Evolutionary conservation across 345 rosid genomes (phyloP), one percentile per base, ranked within the genome.

Genomic region (Angophora floribunda): DNA sequence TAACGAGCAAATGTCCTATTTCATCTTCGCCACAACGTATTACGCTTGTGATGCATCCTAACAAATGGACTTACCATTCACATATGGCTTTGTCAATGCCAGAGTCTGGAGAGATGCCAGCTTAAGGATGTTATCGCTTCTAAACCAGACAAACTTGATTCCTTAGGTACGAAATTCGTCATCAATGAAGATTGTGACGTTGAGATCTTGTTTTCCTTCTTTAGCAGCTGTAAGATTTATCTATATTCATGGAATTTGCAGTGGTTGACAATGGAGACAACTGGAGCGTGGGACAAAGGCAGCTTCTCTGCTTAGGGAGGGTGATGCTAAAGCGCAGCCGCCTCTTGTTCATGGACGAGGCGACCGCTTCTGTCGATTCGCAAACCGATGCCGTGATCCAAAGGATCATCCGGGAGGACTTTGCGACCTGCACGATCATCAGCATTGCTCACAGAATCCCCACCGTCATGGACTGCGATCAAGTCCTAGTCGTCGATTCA

Each of bases 281-380:
- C 89, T 97, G 99, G 99, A 97, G 99, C 70, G 98, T 97, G 90
- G 99, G 99, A 75, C 99, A 96, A 88, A 96, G 99, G 88, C 99
- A 97, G 88, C 98, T 97, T 87, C 93, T 97, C 1, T 97, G 99
- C 89, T 89, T 97, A 86, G 99, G 97, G 13, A 94, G 99, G 87
- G 98, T 97, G 7, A 94, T 96, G 98, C 92, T 97, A 82, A 97
- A 96, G 91, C 96, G 90, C 52, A 95, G 98, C 91, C 91, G 95
- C 26, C 95, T 96, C 67, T 61, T 96, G 92, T 96, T 97, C 88
- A 93, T 97, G 94, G 99, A 97, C 86, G 99, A 97, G 91, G 99
- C 99, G 7, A 97, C 99, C 1, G 99, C 99, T 85, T 97, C 99
- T 0, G 97, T 97, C 61, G 99, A 97, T 92, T 97, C 99, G 1